These are phyloP conservation scores for Coemansia sp. DNA, from an alignment of 371 early-diverging fungal species.

Conservation along the genomic window DNA sequence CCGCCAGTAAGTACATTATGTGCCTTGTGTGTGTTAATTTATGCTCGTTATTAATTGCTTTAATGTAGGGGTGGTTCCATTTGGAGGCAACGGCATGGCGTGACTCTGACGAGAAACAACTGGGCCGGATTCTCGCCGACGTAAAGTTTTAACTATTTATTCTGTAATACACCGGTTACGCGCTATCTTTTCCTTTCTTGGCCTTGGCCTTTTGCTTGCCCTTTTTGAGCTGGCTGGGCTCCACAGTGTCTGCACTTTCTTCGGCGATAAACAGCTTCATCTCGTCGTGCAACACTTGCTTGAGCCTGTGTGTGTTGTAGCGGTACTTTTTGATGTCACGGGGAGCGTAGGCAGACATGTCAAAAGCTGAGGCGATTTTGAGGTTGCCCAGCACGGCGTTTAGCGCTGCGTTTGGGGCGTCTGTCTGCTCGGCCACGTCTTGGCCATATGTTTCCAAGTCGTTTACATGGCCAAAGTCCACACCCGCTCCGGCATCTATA, in stretches of 20 bases:
- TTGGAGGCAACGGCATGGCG: slow-evolving; percentile 48
- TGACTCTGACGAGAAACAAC: slow-evolving; percentile 41
- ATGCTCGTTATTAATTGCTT: neutral
- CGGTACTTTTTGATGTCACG: slow-evolving; percentile 28
- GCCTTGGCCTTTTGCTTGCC: too few relatives aligned
- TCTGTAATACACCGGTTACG: too few relatives aligned
- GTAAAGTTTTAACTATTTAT: slow-evolving; percentile 23
- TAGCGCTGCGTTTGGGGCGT: neutral
- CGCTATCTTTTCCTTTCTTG: too few relatives aligned
- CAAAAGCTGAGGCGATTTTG: slow-evolving; percentile 44
- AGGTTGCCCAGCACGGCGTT: slow-evolving; percentile 3
- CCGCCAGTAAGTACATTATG: slow-evolving; percentile 41
- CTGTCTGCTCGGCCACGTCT: slow-evolving; percentile 10
- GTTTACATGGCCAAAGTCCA: slow-evolving; percentile 3
- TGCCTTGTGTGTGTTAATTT: neutral
- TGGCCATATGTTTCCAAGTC: slow-evolving; percentile 12
- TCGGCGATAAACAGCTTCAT: slow-evolving; percentile 31
- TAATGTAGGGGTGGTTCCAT: slow-evolving; percentile 44
- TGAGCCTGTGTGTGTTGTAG: slow-evolving; percentile 7
- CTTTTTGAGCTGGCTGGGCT: too few relatives aligned
- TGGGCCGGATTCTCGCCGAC: slow-evolving; percentile 44
- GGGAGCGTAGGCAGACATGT: slow-evolving; percentile 33
- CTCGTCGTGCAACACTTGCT: slow-evolving; percentile 27
- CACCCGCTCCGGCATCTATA: slow-evolving; percentile 5
- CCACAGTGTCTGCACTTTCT: slow-evolving; percentile 4